A percentile compares a stretch with the other conserved stretches of the same genome.
Evolutionary conservation across 1,284 basidiomycete genomes (phyloP).

Genomic region (Cryptococcus sp.): DNA sequence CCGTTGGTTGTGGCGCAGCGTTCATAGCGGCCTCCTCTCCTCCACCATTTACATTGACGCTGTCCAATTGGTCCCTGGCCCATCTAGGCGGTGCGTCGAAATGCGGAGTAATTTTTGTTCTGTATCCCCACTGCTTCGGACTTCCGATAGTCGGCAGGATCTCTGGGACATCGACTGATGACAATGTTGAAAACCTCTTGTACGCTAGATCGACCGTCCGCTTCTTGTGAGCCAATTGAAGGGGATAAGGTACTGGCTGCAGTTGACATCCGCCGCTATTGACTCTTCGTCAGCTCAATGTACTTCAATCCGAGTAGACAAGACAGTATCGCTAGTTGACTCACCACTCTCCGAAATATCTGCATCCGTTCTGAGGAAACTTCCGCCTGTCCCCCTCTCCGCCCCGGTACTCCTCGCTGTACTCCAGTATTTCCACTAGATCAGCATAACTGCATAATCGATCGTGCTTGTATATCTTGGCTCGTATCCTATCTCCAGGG

Average conservation of each 20-base stretch:
- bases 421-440: constrained; percentile 67
- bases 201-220: constrained; percentile 87
- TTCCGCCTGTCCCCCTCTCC: constrained; percentile 53
- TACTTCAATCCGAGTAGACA: background rate
- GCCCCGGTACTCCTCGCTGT: constrained; percentile 67
- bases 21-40: constrained; percentile 34
- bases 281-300: background rate
- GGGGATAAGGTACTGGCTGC: constrained; percentile 84
- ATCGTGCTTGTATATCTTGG: constrained; percentile 64
- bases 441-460: constrained; percentile 74
- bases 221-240: constrained; percentile 81
- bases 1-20: constrained; percentile 34
- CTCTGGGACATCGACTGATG: constrained; percentile 59
- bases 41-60: constrained; percentile 15
- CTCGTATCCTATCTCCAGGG: constrained; percentile 74
- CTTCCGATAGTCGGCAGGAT: constrained; percentile 79
- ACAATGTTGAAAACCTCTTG: constrained; percentile 69
- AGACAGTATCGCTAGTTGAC: constrained; percentile 15
- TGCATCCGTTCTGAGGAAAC: constrained; percentile 60
- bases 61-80: constrained; percentile 18
- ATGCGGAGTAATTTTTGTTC: constrained; percentile 97
- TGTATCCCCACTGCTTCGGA: constrained; percentile 85
- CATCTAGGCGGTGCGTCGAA: constrained; percentile 76
- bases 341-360: constrained; percentile 79
- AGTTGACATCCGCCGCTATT: constrained; percentile 52